A percentile compares a stretch with the other conserved stretches of the same genome.
Conservation (phyloP, 345 rosid genomes). For the Brassica carinata region DNA sequence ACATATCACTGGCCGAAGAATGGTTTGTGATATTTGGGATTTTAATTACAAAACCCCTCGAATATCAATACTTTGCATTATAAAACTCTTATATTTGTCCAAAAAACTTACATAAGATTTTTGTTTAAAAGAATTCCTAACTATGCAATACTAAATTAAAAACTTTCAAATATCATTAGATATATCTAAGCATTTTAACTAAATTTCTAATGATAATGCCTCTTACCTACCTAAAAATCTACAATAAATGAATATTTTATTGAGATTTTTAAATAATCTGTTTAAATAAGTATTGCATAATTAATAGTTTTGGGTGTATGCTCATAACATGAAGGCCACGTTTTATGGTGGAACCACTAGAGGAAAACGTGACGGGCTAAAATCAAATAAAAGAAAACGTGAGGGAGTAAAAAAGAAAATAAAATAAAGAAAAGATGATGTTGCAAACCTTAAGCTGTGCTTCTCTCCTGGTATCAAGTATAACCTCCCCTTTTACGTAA, state of each 20-base stretch:
- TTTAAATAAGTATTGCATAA: not conserved
- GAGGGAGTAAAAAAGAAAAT: conserved; percentile 8
- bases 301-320: not conserved
- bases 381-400: conserved; percentile 2
- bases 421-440: not conserved
- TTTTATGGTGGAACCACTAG: not conserved
- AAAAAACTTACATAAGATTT: no score
- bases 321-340: conserved; percentile 28
- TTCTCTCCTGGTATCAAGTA: conserved; percentile 37
- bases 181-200: not conserved
- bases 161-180: not conserved
- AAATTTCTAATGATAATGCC: not conserved
- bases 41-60: not conserved
- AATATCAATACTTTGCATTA: not conserved
- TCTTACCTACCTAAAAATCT: not conserved
- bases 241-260: no score
- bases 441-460: conserved; percentile 21
- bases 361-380: not conserved
- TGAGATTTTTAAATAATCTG: no score
- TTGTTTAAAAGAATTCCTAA: no score
- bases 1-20: not conserved
- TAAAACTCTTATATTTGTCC: not conserved
- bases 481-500: conserved; percentile 40
- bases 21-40: not conserved
- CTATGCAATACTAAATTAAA: not conserved